These are phyloP conservation scores for Punica granatum DNA, from an alignment of 345 rosid genomes.

Conservation along the genomic window DNA sequence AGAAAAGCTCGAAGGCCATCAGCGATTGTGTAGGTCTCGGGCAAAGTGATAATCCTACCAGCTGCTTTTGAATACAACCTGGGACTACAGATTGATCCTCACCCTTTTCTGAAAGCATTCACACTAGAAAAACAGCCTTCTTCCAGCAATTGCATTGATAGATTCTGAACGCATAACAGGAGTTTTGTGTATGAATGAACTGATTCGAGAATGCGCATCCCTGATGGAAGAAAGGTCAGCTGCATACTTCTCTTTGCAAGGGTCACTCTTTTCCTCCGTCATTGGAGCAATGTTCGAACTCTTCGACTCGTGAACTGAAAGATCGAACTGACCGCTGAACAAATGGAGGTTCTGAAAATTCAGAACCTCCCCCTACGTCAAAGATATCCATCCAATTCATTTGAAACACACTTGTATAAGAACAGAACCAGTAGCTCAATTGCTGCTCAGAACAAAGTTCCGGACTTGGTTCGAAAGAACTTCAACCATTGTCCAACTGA, in stretches of 20 bases:
- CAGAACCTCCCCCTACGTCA: background rate
- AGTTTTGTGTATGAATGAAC: conserved; percentile 52
- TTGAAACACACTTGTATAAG: background rate
- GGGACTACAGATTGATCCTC: background rate
- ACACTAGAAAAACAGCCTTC: conserved; percentile 68
- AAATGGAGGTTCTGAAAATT: background rate
- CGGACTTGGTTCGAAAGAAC: background rate
- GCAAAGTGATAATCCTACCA: conserved; percentile 55
- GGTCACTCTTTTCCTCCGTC: conserved; percentile 35
- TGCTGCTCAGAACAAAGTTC: background rate
- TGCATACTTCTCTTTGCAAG: conserved; percentile 42
- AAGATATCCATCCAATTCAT: background rate
- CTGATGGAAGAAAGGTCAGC: conserved; percentile 69
- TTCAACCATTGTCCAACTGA: background rate
- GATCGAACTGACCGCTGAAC: background rate
- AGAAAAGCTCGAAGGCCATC: conserved; percentile 90
- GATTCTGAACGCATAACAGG: conserved; percentile 69
- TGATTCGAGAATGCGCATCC: conserved; percentile 61
- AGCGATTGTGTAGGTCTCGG: conserved; percentile 59
- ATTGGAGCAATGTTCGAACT: background rate
- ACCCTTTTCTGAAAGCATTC: conserved; percentile 96
- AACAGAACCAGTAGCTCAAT: background rate
- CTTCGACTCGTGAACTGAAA: background rate
- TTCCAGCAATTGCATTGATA: conserved; percentile 53
- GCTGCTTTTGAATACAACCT: conserved; percentile 23